Conservation (phyloP, 2,329 filamentous ascomycete genomes). For the Rutstroemia sydowiana region DNA sequence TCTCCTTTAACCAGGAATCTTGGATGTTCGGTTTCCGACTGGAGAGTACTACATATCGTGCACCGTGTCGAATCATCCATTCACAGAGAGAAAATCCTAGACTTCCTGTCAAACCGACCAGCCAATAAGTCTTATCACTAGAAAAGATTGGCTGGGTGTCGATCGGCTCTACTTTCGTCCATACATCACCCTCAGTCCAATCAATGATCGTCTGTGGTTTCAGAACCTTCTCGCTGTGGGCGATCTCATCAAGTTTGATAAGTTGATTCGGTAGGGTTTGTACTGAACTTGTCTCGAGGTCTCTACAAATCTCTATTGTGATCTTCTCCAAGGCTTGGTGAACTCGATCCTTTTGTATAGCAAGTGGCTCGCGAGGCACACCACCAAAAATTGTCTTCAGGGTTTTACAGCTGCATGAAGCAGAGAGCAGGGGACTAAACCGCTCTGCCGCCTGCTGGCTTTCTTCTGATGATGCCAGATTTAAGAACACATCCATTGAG, state of each 20-base stretch:
- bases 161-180: background rate
- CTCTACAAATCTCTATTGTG: background rate
- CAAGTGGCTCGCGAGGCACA: background rate
- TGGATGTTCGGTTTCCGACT: constrained; percentile 29
- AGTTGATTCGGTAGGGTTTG: no score
- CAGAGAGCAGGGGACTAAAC: background rate
- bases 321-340: no score
- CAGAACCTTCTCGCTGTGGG: background rate
- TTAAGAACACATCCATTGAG: no score
- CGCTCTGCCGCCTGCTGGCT: no score
- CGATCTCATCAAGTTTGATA: no score
- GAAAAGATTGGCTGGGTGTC: background rate
- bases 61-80: constrained; percentile 36
- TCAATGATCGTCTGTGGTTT: background rate
- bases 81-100: constrained; percentile 33
- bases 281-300: background rate
- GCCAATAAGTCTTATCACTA: constrained; percentile 25
- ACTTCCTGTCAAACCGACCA: constrained; percentile 25
- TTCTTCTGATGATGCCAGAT: no score
- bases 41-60: constrained; percentile 23
- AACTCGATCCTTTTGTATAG: background rate
- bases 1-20: background rate
- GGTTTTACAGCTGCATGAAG: background rate
- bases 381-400: background rate
- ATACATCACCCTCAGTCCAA: background rate